Evolutionary conservation across 208 protist genomes (phyloP).

Genomic region (Trypanosoma caninum): DNA sequence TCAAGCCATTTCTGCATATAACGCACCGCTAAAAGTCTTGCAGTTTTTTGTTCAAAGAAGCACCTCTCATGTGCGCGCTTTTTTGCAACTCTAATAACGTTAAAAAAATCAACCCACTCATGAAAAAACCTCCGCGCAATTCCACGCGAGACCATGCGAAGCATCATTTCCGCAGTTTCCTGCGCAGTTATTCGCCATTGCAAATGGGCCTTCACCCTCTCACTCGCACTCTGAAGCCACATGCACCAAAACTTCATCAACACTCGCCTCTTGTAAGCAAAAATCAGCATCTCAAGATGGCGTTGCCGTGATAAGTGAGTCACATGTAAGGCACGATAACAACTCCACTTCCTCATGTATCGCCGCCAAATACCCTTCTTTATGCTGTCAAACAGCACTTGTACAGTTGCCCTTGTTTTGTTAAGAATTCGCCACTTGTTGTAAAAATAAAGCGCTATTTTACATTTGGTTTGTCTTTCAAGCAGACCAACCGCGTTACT

Average conservation of each 20-base stretch:
- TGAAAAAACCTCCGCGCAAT: slow-evolving; percentile 10
- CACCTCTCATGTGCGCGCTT: not conserved
- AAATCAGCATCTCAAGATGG: not conserved
- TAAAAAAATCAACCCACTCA: slow-evolving; percentile 8
- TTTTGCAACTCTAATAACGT: not conserved
- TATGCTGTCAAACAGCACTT: not conserved
- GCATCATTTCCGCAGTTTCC: slow-evolving; percentile 5
- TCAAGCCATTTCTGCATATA: slow-evolving; percentile 23
- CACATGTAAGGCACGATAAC: not conserved
- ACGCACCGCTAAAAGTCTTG: slow-evolving; percentile 9
- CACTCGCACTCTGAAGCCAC: not conserved
- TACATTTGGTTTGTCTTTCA: not conserved
- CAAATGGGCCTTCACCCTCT: not conserved
- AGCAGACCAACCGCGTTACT: not conserved
- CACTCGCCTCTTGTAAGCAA: not conserved
- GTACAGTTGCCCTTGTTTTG: not conserved
- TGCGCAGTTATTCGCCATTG: not conserved
- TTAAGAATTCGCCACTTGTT: not conserved
- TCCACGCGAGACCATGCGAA: slow-evolving; percentile 7
- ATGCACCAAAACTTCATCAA: slow-evolving; percentile 2
- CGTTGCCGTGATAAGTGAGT: slow-evolving; percentile 3
- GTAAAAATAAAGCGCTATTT: not conserved
- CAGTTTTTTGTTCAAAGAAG: slow-evolving; percentile 19
- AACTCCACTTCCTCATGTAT: slow-evolving; percentile 16
- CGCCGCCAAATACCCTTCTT: not conserved